phyloP scores from a whole-genome alignment of 148 eudicot species.

The Camellia sinensis region DNA sequence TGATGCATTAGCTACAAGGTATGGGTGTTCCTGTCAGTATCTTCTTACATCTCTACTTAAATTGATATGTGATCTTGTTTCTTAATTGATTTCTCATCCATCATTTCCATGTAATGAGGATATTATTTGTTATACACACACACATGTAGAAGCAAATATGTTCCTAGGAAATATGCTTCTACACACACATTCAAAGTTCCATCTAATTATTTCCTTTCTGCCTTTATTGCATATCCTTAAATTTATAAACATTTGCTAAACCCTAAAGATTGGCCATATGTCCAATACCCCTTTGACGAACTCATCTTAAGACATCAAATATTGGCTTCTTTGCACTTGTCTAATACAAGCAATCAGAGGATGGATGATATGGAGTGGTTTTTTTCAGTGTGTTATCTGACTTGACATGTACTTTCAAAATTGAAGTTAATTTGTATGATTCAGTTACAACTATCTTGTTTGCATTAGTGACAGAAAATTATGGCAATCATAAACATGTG shows the following conservation, averaged over 20 bases:
- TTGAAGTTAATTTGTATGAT: too few species aligned
- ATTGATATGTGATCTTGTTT: background rate
- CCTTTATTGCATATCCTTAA: background rate
- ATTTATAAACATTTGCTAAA: background rate
- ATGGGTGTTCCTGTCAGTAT: constrained; percentile 15
- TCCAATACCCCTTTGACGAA: background rate
- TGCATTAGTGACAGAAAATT: too few species aligned
- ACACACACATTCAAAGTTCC: background rate
- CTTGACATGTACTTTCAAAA: too few species aligned
- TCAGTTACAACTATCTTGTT: too few species aligned
- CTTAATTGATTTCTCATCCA: background rate
- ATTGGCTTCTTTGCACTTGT: too few species aligned
- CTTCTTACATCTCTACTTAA: background rate
- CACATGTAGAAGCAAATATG: too few species aligned
- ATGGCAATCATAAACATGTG: too few species aligned
- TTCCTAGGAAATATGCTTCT: too few species aligned
- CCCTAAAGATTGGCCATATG: background rate
- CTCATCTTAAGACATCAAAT: background rate
- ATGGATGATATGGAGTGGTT: too few species aligned
- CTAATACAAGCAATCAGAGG: too few species aligned
- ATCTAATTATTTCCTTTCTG: background rate
- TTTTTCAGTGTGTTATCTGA: too few species aligned
- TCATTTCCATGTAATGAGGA: background rate
- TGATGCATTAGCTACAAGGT: constrained; percentile 90
- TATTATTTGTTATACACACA: background rate